Base-by-base conservation (phyloP, 163 green algal species). In the Volvox carteri region DNA sequence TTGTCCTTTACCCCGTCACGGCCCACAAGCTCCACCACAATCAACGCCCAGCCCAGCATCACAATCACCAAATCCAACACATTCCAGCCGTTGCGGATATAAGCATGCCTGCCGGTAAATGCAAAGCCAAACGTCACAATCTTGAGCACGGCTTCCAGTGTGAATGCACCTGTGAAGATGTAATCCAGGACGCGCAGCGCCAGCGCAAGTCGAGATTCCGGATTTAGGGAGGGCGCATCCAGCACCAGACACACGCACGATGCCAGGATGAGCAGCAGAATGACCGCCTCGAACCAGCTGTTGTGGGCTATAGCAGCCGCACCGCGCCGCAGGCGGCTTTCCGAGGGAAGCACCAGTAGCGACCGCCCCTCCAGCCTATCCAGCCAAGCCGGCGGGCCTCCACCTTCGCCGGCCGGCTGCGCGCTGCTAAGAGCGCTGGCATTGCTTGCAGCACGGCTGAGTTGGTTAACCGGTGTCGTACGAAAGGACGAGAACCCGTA, bases 31-130 rank as follows among this genome's bases (percentile, higher is more conserved):
- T 94, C 70, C 88, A 95, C 35, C 1, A 95, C 86, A 58, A 96
- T 91, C 25, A 94, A 67, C 70, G 95, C 41, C 39, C 81, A 67
- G 35, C 42, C 50, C 78, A 90, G 39, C 74, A 95, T 33, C 3
- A 96, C 93, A 48, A 97, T 92, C 3, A 92, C 19, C 28, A 96
- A 94, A 86, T 98, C 95, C 46, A 97, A 91, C 21, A 95, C 41
- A 83, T 97, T 98, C 83, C 95, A 98, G 11, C 86, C 33, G 48
- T 77, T 90, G 50, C 93, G 87, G 21, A 97, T 77, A 92, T 97
- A 98, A 23, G 90, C 91, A 48, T 72, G 72, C 14, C 23, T 42
- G 39, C 94, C 93, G 46, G 93, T 94, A 42, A 94, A 90, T 30
- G 94, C 75, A 21, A 96, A 90, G 39, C 93, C 95, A 30, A 93